Percentiles rank a stretch among this genome's conserved stretches.
phyloP scores from a whole-genome alignment of 495 filamentous ascomycete genomes.

The Tuber indicum region DNA sequence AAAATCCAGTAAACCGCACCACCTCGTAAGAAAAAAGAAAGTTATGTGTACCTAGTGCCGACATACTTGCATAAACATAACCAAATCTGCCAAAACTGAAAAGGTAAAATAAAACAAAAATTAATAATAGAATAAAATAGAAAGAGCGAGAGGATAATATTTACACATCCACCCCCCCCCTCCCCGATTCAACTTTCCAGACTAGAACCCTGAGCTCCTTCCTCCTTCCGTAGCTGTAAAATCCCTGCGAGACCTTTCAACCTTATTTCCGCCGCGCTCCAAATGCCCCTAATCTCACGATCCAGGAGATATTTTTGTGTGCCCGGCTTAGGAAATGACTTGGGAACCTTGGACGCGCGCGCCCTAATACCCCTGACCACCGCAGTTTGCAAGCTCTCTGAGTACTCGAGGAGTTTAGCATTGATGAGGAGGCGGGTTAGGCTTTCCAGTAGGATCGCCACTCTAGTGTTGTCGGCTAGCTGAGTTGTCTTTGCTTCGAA shows the following conservation, averaged over 20 bases:
- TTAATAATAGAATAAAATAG: neutral
- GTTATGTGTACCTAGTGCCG: neutral
- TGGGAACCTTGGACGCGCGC: slow-evolving; percentile 49
- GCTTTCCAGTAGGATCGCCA: slow-evolving; percentile 68
- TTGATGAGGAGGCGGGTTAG: slow-evolving; percentile 57
- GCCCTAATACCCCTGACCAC: slow-evolving; percentile 59
- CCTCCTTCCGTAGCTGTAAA: slow-evolving; percentile 30
- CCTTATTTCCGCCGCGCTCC: slow-evolving; percentile 38
- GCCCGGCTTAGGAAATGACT: neutral
- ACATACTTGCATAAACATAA: slow-evolving; percentile 1
- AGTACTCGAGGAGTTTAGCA: slow-evolving; percentile 46
- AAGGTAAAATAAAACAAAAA: neutral
- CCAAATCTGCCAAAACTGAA: neutral
- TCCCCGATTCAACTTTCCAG: neutral
- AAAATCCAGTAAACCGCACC: neutral
- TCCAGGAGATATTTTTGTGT: neutral
- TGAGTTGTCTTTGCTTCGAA: slow-evolving; percentile 59
- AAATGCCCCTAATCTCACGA: slow-evolving; percentile 34
- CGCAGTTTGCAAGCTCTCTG: slow-evolving; percentile 48
- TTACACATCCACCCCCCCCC: neutral
- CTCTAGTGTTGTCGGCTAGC: slow-evolving; percentile 68
- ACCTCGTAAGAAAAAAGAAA: neutral
- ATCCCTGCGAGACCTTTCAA: slow-evolving; percentile 37
- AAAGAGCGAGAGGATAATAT: neutral
- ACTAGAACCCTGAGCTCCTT: neutral